Evolutionary conservation across 192 early-diverging fungal genomes (phyloP).

Genomic region (Mortierella claussenii): DNA sequence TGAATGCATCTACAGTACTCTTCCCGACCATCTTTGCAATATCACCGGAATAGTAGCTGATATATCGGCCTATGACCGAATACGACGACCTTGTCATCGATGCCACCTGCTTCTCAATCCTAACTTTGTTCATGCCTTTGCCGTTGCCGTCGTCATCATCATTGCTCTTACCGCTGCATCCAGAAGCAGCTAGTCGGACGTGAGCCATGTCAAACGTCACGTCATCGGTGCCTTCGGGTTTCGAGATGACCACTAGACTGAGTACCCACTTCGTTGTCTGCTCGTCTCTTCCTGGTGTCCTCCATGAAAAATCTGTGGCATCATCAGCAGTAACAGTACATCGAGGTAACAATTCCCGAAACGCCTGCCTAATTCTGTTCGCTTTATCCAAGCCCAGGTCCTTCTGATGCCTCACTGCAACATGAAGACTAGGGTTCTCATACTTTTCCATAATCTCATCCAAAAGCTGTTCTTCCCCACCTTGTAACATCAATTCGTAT

Average conservation of each 20-base stretch:
- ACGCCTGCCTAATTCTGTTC: not conserved
- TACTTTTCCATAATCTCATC: constrained; percentile 14
- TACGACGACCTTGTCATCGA: constrained; percentile 1
- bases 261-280: not conserved
- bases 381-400: not conserved
- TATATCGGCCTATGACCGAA: constrained; percentile 4
- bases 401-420: no score
- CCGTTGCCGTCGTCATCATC: no score
- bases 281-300: not conserved
- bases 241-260: constrained; percentile 5
- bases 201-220: constrained; percentile 5
- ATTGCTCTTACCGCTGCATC: no score
- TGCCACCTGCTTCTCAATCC: no score
- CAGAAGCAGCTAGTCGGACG: no score
- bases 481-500: not conserved
- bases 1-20: not conserved
- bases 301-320: not conserved
- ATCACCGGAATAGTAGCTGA: constrained; percentile 8
- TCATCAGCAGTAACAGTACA: no score
- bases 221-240: not conserved
- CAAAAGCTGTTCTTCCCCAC: constrained; percentile 3
- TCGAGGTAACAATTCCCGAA: not conserved
- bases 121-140: no score
- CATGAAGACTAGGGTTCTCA: not conserved
- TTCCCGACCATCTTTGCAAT: not conserved